Base-by-base conservation (phyloP, 352 stramenopile genomes). In the Phytopythium montanum region DNA sequence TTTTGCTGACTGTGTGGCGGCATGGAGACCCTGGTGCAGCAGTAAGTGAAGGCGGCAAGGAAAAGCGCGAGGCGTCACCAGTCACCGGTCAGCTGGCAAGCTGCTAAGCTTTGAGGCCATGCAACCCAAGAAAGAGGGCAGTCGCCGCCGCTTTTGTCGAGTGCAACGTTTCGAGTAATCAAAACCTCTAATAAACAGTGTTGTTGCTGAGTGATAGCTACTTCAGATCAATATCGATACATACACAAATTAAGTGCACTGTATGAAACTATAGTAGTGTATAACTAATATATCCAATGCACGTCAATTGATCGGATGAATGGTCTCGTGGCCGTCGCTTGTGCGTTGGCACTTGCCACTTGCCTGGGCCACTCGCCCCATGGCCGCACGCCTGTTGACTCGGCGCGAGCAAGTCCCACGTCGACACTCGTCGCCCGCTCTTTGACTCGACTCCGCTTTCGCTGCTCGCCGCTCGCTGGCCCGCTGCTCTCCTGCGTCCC, bases 111-210 rank as follows among this genome's bases (percentile, higher is more conserved):
- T 9, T 5, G 19, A 23, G n/a, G 21, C 44, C 44, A 50, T 50
- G 44, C 44, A 50, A 50, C 23, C n/a, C 9, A 23, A 16, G 44
- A 49, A 49, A 49, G n/a, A 49, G n/a, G 42, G 42, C 39, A 21
- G 39, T 12, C 18, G 39, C 16, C 16, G 39, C 39, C 5, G 18
- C 39, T 6, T 10, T 25, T 46, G 3, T 12, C 6, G 8, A 38
- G 33, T 1, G 33, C 33, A 12, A 6, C 10, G 34, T 14, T 18
- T 6, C 9, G 34, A 39, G 39, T 25, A 23, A 21, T 1, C 3
- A 23, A 21, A 44, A 4, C 38, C 38, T 44, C n/a, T n/a, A n/a
- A n/a, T n/a, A n/a, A n/a, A n/a, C n/a, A n/a, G n/a, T n/a, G n/a
- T n/a, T n/a, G n/a, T 44, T 21, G 6, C 6, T n/a, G 12, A 21